Conservation (phyloP, 2,329 filamentous ascomycete species). For the Hysterium pulicare region DNA sequence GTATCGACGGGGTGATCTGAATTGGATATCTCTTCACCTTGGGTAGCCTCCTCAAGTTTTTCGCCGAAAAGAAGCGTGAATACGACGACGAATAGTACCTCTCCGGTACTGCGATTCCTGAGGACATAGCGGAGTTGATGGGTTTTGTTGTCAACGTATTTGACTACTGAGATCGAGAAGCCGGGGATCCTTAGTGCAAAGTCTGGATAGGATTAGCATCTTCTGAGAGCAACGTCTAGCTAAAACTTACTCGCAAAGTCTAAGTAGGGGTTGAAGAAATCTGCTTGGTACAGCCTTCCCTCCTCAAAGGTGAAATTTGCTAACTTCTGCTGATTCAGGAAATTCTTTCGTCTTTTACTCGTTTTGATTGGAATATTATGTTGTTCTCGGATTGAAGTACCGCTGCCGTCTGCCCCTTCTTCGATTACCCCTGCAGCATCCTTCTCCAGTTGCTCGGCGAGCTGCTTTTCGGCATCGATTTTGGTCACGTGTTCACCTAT, state of each 20-base stretch:
- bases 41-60: constrained; percentile 36
- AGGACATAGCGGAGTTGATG: constrained; percentile 47
- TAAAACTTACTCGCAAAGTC: constrained; percentile 40
- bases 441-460: constrained; percentile 14
- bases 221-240: background rate
- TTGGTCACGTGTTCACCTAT: constrained; percentile 25
- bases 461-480: constrained; percentile 19
- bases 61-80: constrained; percentile 46
- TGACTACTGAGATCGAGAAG: constrained; percentile 43
- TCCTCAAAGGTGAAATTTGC: constrained; percentile 42
- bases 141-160: constrained; percentile 48
- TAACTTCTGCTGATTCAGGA: constrained; percentile 34
- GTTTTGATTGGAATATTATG: constrained; percentile 36
- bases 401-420: constrained; percentile 40
- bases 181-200: constrained; percentile 45
- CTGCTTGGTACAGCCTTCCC: constrained; percentile 42
- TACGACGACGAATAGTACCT: constrained; percentile 44
- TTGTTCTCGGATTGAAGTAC: constrained; percentile 25
- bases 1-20: constrained; percentile 13
- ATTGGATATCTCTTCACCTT: constrained; percentile 18
- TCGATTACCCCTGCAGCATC: constrained; percentile 33
- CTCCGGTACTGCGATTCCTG: constrained; percentile 40
- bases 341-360: constrained; percentile 46
- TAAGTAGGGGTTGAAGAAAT: constrained; percentile 50
- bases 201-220: constrained; percentile 12